Evolutionary conservation across 1,284 basidiomycete species (phyloP).

Genomic region (Ceratobasidium sp.): DNA sequence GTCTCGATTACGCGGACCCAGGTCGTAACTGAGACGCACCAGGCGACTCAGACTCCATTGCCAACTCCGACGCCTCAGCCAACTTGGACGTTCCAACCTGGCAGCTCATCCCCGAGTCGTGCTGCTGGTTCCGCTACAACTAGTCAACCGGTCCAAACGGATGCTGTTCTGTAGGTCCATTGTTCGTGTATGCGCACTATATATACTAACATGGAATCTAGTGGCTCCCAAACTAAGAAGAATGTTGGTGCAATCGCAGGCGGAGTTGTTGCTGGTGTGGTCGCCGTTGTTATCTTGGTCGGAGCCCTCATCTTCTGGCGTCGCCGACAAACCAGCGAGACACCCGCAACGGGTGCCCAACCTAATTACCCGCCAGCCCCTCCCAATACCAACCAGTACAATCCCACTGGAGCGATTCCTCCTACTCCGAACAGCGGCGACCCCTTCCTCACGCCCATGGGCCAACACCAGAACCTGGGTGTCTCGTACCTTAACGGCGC

Average conservation of each 20-base stretch:
- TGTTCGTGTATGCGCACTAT: not conserved
- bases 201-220: not conserved
- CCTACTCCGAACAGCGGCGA: conserved; percentile 22
- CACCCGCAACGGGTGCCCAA: not conserved
- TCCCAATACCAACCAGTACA: conserved; percentile 1
- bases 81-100: not conserved
- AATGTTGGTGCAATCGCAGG: conserved; percentile 33
- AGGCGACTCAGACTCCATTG: not conserved
- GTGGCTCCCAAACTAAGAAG: not conserved
- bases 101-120: not conserved
- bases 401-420: not conserved
- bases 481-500: conserved; percentile 16
- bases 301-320: conserved; percentile 8
- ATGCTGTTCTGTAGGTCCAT: not conserved
- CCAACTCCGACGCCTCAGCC: not conserved
- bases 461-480: conserved; percentile 26
- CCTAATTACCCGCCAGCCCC: not conserved
- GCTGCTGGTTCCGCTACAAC: not conserved
- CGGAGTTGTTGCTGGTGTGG: conserved; percentile 20
- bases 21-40: not conserved
- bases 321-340: not conserved
- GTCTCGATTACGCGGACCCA: not conserved
- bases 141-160: conserved; percentile 4
- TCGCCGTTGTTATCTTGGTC: conserved; percentile 3
- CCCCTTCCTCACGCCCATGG: conserved; percentile 41